Conservation (phyloP, 2,329 filamentous ascomycete species). For the Nigrospora sphaerica region DNA sequence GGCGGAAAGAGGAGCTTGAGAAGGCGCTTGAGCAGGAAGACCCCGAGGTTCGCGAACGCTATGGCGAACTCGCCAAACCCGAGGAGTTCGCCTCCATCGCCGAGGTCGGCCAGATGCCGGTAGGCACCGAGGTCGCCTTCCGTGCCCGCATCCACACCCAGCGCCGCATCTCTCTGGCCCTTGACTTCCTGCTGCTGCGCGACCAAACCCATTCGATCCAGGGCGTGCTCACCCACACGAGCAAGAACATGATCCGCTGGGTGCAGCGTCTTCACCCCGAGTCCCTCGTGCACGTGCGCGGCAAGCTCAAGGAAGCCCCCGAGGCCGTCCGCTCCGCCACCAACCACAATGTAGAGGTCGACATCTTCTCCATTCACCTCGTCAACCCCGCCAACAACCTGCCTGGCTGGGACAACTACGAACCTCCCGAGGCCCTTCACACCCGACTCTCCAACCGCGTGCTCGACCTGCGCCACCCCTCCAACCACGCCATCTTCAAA, state of each 20-base stretch:
- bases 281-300: conserved; percentile 69
- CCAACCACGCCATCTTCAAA: conserved; percentile 64
- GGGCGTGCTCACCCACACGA: conserved; percentile 52
- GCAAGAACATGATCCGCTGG: conserved; percentile 68
- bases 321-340: conserved; percentile 69
- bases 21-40: conserved; percentile 7
- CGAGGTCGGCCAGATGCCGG: conserved; percentile 19
- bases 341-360: conserved; percentile 67
- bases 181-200: conserved; percentile 80
- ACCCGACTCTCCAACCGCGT: conserved; percentile 71
- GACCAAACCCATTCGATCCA: conserved; percentile 79
- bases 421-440: conserved; percentile 56
- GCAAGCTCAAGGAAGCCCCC: conserved; percentile 65
- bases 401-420: conserved; percentile 42
- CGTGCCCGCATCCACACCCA: conserved; percentile 71
- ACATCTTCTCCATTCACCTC: conserved; percentile 47
- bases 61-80: conserved; percentile 8
- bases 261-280: conserved; percentile 74
- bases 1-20: conserved; percentile 17
- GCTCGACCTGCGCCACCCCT: conserved; percentile 73
- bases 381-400: conserved; percentile 37
- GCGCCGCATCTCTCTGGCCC: conserved; percentile 69
- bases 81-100: conserved; percentile 27
- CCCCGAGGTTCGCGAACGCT: conserved; percentile 8
- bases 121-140: conserved; percentile 57